Evolutionary conservation across 768 basidiomycete genomes (phyloP), one percentile per base, ranked within the genome.

Genomic region (Mycena floridula): DNA sequence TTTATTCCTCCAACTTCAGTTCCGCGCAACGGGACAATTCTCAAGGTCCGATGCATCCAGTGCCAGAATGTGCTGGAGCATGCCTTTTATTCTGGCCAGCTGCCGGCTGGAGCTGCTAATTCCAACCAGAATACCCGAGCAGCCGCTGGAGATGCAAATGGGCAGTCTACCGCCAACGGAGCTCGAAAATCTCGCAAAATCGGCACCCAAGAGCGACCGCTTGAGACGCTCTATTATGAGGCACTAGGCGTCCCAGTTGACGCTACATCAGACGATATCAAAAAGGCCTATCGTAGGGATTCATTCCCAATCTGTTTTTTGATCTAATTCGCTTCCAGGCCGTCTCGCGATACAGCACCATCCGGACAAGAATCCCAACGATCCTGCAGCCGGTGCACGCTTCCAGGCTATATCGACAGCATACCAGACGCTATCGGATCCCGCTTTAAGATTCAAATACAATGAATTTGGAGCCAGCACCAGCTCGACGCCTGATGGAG

Each of bases 181-280:
- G 38, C 47, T 13, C 59, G 75, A 40, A 82, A 75, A 58, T 76
- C 80, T 8, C 68, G 90, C 48, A 89, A 87, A 71, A 89, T 91
- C 50, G 90, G 90, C 1, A 89, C 90, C 15, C 89, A 93, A 60
- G 89, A 90, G 49, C 74, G 80, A 44, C 92, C 91, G 5, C 67
- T 95, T 27, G 91, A 95, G 57, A 92, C 86, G 1, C 82, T 75
- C n/a, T 94, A 93, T 64, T 95, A 94, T 55, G 90, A 95, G 58
- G 72, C 88, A 18, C 70, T 94, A 5, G 88, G 86, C 6, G 75
- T 94, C 1, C 62, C 84, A 0, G 72, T 86, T 15, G 76, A 80
- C 50, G 90, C 90, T 6, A 81, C 82, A 13, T 74, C 76, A 4
- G 89, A 91, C 15, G 91, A 94, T 40, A 74, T 95, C 59, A 94